phyloP scores from a whole-genome alignment of 2,329 filamentous ascomycete species.

The Berkeleyomyces rouxiae region DNA sequence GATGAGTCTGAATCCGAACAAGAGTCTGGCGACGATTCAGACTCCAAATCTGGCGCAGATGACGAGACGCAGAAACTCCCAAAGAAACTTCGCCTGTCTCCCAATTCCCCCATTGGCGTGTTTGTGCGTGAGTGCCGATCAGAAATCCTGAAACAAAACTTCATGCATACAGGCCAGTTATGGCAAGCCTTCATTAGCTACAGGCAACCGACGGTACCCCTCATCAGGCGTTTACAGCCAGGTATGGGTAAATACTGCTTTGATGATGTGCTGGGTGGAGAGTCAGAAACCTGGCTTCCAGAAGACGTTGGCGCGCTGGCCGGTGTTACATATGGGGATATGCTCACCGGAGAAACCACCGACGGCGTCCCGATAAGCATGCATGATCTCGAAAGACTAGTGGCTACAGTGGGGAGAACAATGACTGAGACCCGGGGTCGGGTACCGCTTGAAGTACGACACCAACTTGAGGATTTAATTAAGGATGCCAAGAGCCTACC shows the following conservation, averaged over 20 bases:
- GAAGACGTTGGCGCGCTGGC: slow-evolving; percentile 29
- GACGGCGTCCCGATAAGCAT: slow-evolving; percentile 43
- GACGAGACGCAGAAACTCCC: slow-evolving; percentile 20
- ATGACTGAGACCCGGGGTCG: slow-evolving; percentile 39
- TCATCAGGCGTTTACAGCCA: slow-evolving; percentile 46
- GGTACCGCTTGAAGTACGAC: slow-evolving; percentile 56
- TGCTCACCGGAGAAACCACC: slow-evolving; percentile 28
- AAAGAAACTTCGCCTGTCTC: slow-evolving; percentile 44
- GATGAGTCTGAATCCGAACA: neutral
- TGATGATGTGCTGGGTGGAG: slow-evolving; percentile 37
- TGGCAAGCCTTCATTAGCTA: slow-evolving; percentile 77
- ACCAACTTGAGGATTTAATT: slow-evolving; percentile 53
- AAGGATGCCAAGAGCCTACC: slow-evolving; percentile 51
- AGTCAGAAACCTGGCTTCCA: slow-evolving; percentile 32
- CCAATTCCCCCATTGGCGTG: slow-evolving; percentile 62
- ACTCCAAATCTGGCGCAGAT: slow-evolving; percentile 29
- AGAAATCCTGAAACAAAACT: slow-evolving; percentile 66
- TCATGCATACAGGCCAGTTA: slow-evolving; percentile 59
- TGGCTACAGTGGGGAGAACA: slow-evolving; percentile 22
- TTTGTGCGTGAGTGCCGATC: slow-evolving; percentile 63
- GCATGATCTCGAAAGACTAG: slow-evolving; percentile 61
- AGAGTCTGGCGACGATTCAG: slow-evolving; percentile 21
- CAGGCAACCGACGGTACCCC: slow-evolving; percentile 53
- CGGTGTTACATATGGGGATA: slow-evolving; percentile 34
- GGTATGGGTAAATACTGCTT: slow-evolving; percentile 40